Percentiles rank a stretch among this genome's conserved stretches.
Evolutionary conservation across 2,329 filamentous ascomycete species (phyloP).

Genomic region (Emydomyces testavorans): DNA sequence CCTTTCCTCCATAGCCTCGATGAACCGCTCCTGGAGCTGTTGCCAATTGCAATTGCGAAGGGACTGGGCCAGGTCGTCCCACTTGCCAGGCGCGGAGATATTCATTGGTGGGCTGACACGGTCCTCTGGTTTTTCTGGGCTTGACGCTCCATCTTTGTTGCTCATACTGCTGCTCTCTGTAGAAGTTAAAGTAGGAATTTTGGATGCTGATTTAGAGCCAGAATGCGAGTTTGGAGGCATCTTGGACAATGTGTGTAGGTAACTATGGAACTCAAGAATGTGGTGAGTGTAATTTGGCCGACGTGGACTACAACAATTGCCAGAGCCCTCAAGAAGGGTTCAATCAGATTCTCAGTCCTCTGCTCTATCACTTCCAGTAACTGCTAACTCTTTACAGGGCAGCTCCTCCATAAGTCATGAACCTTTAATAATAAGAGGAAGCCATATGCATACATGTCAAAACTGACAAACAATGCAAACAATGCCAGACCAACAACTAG

Average conservation of each 20-base stretch:
- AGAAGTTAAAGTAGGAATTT: background rate
- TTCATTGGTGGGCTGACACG: background rate
- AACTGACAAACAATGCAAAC: constrained; percentile 12
- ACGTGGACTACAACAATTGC: background rate
- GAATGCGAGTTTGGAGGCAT: constrained; percentile 6
- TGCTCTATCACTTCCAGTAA: too few relatives aligned
- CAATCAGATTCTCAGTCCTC: background rate
- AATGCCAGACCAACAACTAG: too few relatives aligned
- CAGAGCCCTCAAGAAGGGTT: background rate
- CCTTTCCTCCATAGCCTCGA: constrained; percentile 52
- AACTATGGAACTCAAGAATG: background rate
- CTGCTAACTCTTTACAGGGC: too few relatives aligned
- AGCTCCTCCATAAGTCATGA: too few relatives aligned
- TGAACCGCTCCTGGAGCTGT: constrained; percentile 59
- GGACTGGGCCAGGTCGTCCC: constrained; percentile 9
- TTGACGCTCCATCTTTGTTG: background rate
- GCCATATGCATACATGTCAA: too few relatives aligned
- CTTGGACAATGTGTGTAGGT: too few relatives aligned
- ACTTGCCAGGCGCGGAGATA: constrained; percentile 2
- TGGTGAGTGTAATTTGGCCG: background rate
- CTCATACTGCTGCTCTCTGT: background rate
- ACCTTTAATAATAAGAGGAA: too few relatives aligned
- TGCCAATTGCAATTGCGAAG: constrained; percentile 61
- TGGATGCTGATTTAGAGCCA: constrained; percentile 6
- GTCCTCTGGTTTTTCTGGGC: background rate